Base-by-base conservation (phyloP, 176 grass and related monocot genomes). In the Coix lacrymajobi region DNA sequence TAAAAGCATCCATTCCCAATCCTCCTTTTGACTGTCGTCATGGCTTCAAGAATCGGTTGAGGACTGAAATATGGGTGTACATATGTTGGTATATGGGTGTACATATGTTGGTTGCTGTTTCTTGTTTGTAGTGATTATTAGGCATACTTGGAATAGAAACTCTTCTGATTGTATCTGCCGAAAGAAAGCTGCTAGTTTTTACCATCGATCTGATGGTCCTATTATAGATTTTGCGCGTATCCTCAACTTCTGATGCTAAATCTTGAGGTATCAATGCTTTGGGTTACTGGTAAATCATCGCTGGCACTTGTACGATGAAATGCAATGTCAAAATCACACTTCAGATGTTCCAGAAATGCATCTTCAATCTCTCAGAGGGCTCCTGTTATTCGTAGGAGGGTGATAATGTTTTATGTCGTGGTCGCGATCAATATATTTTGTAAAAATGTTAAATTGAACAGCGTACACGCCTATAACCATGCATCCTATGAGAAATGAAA, bases 71-170 rank as follows among this genome's bases (percentile, higher is more conserved):
- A 64, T 33, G 52, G 64, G 64, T 85, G 65, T 74, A 46, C 41
- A 32, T 44, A 5, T 73, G 57, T 32, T 16, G 30, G 52, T 26
- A 25, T 36, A 64, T 33, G 52, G 64, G 64, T 85, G 65, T 74
- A 46, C 41, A 32, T 44, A 5, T 73, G 57, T 32, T 16, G 30
- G 52, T 26, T 19, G 12, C 31, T 14, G 6, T 30, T 30, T n/a
- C 1, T 31, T 24, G 12, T 67, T 46, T 5, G 20, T 37, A 30
- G n/a, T 33, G 68, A 75, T 89, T 77, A 71, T 88, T 79, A n/a
- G 25, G 61, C 34, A 39, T 11, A 14, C 19, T 24, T 5, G 45
- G 20, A 71, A 66, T 48, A 64, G 26, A 41, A 61, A 69, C 48
- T 58, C 20, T 12, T 12, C 3, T 45, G 45, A 43, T 33, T 58